Percentiles rank a stretch among this genome's conserved stretches.
These are phyloP conservation scores for Aspergillus sp. DNA, from an alignment of 2,329 filamentous ascomycete species.

Conservation along the genomic window DNA sequence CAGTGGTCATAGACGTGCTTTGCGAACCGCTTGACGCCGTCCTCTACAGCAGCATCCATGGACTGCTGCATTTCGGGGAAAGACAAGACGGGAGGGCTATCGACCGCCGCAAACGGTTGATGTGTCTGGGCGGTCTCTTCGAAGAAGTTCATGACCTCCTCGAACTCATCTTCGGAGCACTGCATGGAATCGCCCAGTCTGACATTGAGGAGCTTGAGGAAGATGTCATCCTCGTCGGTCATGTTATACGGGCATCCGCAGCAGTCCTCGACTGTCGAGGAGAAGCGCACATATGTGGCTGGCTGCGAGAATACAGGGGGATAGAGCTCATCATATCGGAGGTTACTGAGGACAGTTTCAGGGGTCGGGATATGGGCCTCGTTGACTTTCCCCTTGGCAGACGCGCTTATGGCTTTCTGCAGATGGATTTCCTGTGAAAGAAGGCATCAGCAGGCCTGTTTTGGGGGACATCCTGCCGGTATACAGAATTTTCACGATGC, in stretches of 20 bases:
- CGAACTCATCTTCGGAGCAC: slow-evolving; percentile 84
- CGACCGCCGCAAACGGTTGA: slow-evolving; percentile 80
- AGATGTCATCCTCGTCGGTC: slow-evolving; percentile 80
- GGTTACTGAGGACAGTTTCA: slow-evolving; percentile 51
- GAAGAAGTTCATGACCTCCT: slow-evolving; percentile 88
- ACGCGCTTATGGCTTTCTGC: slow-evolving; percentile 67
- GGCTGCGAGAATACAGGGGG: slow-evolving; percentile 70
- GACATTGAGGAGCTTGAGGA: slow-evolving; percentile 73
- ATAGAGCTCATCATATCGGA: slow-evolving; percentile 87
- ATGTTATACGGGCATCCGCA: slow-evolving; percentile 88
- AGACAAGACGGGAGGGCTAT: slow-evolving; percentile 69
- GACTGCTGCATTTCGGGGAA: slow-evolving; percentile 68
- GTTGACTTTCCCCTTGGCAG: slow-evolving; percentile 50
- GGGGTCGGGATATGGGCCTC: slow-evolving; percentile 60
- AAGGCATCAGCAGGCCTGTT: slow-evolving; percentile 9
- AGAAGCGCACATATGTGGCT: slow-evolving; percentile 92
- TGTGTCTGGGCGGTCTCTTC: slow-evolving; percentile 76
- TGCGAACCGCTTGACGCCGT: slow-evolving; percentile 50
- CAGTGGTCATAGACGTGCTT: slow-evolving; percentile 85
- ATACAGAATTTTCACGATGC: slow-evolving; percentile 25
- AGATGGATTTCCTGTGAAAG: slow-evolving; percentile 77
- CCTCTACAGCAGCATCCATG: slow-evolving; percentile 50
- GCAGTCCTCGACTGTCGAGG: slow-evolving; percentile 94
- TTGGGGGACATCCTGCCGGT: slow-evolving; percentile 7
- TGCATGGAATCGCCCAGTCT: slow-evolving; percentile 55